Conservation (phyloP, 108 stramenopile genomes). For the Cyclotella distinguenda region DNA sequence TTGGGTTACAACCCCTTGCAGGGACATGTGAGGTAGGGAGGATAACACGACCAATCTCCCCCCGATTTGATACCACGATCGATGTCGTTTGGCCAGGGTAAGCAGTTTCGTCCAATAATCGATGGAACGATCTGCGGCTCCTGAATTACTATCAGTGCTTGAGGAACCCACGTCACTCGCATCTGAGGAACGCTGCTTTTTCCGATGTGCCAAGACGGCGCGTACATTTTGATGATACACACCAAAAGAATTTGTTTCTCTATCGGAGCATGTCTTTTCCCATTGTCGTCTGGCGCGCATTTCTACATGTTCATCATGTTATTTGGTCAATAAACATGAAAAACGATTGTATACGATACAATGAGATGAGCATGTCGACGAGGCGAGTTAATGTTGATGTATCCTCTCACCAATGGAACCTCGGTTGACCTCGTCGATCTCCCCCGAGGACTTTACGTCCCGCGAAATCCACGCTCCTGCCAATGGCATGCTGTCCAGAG, state of each 20-base stretch:
- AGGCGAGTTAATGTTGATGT: too few relatives aligned
- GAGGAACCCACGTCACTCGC: not conserved
- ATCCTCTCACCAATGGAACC: too few relatives aligned
- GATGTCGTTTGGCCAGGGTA: constrained; percentile 12
- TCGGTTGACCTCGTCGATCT: too few relatives aligned
- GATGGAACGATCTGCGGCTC: not conserved
- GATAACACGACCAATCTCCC: constrained; percentile 42
- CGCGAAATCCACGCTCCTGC: not conserved
- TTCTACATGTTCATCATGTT: not conserved
- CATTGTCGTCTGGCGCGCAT: not conserved
- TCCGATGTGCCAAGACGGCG: not conserved
- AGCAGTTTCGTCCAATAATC: not conserved
- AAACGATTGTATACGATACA: not conserved
- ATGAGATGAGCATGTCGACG: too few relatives aligned
- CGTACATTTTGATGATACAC: not conserved
- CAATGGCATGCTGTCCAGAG: constrained; percentile 43
- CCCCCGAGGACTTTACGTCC: not conserved
- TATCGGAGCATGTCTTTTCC: not conserved
- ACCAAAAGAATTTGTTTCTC: not conserved
- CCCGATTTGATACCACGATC: constrained; percentile 47
- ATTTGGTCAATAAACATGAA: not conserved
- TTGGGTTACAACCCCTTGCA: constrained; percentile 11
- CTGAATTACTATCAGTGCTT: not conserved
- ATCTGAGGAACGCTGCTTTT: not conserved
- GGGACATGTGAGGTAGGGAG: constrained; percentile 35